These are phyloP conservation scores for Solanum boliviense DNA, from an alignment of 257 asterid species.

Conservation along the genomic window DNA sequence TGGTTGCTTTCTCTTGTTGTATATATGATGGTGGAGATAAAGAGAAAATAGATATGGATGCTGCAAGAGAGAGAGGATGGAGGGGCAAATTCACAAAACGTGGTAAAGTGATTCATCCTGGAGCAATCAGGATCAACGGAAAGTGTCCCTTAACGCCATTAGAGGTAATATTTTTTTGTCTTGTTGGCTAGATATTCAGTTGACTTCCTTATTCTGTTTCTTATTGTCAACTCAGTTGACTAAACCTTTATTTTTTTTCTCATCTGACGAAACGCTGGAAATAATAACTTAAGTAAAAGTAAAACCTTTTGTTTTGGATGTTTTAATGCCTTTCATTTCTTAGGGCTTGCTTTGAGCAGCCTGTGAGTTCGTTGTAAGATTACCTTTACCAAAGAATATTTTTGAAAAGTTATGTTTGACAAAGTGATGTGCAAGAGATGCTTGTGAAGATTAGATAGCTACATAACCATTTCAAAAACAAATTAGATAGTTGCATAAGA, in stretches of 20 bases:
- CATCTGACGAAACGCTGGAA: background rate
- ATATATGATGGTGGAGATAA: conserved; percentile 79
- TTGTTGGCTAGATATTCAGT: background rate
- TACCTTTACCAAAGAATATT: background rate
- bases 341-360: background rate
- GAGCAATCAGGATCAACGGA: conserved; percentile 80
- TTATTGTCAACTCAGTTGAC: background rate
- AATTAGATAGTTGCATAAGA: background rate
- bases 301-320: background rate
- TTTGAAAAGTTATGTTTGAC: background rate
- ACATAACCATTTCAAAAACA: background rate
- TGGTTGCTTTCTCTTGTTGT: conserved; percentile 99
- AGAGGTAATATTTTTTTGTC: conserved; percentile 44
- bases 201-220: background rate
- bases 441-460: background rate
- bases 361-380: background rate
- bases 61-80: conserved; percentile 99
- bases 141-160: conserved; percentile 94
- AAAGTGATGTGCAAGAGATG: background rate
- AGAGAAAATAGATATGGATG: conserved; percentile 90
- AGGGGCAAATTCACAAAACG: conserved; percentile 89
- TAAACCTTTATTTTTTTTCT: background rate
- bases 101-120: conserved; percentile 85
- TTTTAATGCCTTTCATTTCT: background rate
- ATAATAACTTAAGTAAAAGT: background rate